Evolutionary conservation across 495 filamentous ascomycete species (phyloP).

Genomic region (Parmelia sp.): DNA sequence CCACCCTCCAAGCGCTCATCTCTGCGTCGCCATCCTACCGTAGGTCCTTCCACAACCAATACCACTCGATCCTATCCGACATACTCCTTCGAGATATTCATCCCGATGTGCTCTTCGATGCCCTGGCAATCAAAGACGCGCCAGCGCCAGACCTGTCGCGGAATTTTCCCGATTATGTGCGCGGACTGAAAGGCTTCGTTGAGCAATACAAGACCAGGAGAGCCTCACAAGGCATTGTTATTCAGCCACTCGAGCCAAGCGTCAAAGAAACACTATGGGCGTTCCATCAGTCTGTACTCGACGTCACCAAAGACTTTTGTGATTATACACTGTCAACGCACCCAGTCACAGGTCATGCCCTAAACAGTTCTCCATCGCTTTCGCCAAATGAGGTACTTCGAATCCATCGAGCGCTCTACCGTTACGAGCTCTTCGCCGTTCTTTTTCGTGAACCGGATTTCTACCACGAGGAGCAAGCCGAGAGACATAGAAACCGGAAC

Average conservation of each 20-base stretch:
- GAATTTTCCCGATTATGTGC: background rate
- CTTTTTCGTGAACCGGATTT: background rate
- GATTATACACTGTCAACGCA: background rate
- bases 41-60: background rate
- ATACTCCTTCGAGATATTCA: slow-evolving; percentile 6
- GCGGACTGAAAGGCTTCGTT: background rate
- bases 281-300: background rate
- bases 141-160: background rate
- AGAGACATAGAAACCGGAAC: too few species aligned
- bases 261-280: background rate
- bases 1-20: background rate
- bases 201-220: background rate
- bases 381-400: slow-evolving; percentile 1
- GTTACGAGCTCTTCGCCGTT: slow-evolving; percentile 1
- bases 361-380: background rate
- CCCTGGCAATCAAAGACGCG: background rate
- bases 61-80: background rate
- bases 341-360: background rate
- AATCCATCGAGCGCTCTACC: slow-evolving; percentile 7
- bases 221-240: background rate
- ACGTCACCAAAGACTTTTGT: background rate
- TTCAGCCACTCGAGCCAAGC: background rate
- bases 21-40: slow-evolving; percentile 1
- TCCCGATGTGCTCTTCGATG: slow-evolving; percentile 10
- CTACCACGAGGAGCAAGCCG: too few species aligned